Conservation (phyloP, 106 monocot genomes). For the Triglochin maritima region DNA sequence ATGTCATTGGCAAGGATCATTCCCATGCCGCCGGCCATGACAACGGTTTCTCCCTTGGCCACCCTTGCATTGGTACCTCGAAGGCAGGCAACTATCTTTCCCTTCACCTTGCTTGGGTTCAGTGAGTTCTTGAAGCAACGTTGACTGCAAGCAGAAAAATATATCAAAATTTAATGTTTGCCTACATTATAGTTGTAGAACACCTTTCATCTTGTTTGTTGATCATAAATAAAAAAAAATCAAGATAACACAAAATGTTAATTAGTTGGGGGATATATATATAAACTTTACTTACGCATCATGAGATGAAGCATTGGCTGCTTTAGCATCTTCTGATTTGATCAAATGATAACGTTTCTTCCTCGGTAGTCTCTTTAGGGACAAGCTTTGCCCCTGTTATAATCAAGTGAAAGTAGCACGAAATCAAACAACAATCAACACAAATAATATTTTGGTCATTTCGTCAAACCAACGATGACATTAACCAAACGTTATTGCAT, state of each 20-base stretch:
- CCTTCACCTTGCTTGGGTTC: conserved; percentile 18
- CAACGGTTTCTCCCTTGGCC: conserved; percentile 19
- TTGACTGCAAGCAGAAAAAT: not conserved
- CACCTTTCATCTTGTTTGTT: too few relatives aligned
- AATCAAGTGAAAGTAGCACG: not conserved
- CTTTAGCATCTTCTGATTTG: conserved; percentile 4
- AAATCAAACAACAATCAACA: too few relatives aligned
- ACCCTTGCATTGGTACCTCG: conserved; percentile 19
- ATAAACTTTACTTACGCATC: conserved; percentile 1
- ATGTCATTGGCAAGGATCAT: conserved; percentile 19
- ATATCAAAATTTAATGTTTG: too few relatives aligned
- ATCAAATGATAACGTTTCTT: conserved; percentile 12
- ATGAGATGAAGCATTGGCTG: not conserved
- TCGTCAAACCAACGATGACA: too few relatives aligned
- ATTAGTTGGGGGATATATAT: too few relatives aligned
- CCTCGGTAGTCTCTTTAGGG: not conserved
- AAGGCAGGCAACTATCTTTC: conserved; percentile 22
- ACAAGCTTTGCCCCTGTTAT: conserved; percentile 17
- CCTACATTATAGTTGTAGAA: too few relatives aligned
- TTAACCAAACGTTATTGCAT: too few relatives aligned
- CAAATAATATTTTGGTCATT: too few relatives aligned
- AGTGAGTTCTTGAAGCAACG: conserved; percentile 4
- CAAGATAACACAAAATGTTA: too few relatives aligned
- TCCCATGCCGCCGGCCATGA: conserved; percentile 11
- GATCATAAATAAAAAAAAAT: too few relatives aligned